A percentile compares a stretch with the other conserved stretches of the same genome.
These are phyloP conservation scores for Colletotrichum endophyticum DNA, from an alignment of 2,329 filamentous ascomycete species.

Conservation along the genomic window DNA sequence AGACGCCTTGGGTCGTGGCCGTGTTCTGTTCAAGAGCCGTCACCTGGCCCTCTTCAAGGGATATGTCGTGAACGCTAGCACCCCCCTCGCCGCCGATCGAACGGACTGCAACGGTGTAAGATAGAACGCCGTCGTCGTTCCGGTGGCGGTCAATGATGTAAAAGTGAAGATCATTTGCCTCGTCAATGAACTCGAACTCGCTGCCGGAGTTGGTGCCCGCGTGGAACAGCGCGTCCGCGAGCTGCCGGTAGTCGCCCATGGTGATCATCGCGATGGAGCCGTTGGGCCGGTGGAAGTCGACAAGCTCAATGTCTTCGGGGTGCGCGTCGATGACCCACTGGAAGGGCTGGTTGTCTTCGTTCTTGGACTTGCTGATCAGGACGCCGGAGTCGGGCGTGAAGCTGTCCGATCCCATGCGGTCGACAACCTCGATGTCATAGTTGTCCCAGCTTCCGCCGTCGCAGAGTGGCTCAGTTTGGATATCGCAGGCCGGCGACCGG, in stretches of 20 bases:
- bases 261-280: constrained; percentile 51
- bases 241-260: constrained; percentile 57
- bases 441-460: constrained; percentile 55
- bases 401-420: constrained; percentile 58
- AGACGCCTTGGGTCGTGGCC: constrained; percentile 37
- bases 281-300: constrained; percentile 55
- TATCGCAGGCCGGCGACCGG: constrained; percentile 47
- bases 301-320: constrained; percentile 53
- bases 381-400: constrained; percentile 58
- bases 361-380: constrained; percentile 59
- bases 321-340: constrained; percentile 62
- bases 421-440: constrained; percentile 58
- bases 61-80: constrained; percentile 37
- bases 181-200: constrained; percentile 52
- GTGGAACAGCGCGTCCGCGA: constrained; percentile 59
- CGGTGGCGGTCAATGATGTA: constrained; percentile 51
- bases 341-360: constrained; percentile 48
- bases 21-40: constrained; percentile 24
- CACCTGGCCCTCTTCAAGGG: constrained; percentile 39
- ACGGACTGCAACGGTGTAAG: constrained; percentile 52
- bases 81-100: constrained; percentile 42
- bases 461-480: constrained; percentile 47
- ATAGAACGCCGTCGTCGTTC: constrained; percentile 46
- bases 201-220: constrained; percentile 56
- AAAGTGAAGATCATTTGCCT: constrained; percentile 52